These are phyloP conservation scores for Phialemoniopsis sp. DNA, from an alignment of 2,329 filamentous ascomycete species.

Conservation along the genomic window DNA sequence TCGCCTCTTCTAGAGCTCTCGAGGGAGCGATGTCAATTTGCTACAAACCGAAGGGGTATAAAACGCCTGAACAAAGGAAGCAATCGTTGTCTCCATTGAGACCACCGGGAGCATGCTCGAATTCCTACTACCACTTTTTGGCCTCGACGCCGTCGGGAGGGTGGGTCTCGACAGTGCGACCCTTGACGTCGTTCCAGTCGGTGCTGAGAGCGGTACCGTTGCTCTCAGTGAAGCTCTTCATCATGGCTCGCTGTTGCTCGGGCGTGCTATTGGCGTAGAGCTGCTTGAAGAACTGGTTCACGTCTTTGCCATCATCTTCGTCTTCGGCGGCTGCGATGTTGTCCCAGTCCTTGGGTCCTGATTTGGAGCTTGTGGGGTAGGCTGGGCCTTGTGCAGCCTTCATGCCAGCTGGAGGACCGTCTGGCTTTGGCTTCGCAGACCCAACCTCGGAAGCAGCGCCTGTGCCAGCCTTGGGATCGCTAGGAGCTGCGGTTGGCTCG, in stretches of 20 bases:
- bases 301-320: conserved; percentile 56
- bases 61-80: too few species aligned
- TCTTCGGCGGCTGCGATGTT: conserved; percentile 56
- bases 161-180: conserved; percentile 64
- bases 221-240: conserved; percentile 94
- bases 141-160: conserved; percentile 76
- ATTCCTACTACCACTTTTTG: conserved; percentile 66
- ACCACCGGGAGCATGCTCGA: too few species aligned
- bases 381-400: conserved; percentile 34
- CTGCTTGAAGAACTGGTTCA: conserved; percentile 85
- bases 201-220: conserved; percentile 91
- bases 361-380: conserved; percentile 84
- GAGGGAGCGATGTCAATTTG: too few species aligned
- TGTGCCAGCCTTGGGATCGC: too few species aligned
- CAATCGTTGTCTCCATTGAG: too few species aligned
- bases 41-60: too few species aligned
- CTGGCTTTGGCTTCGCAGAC: too few species aligned
- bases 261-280: conserved; percentile 73
- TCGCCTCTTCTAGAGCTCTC: too few species aligned
- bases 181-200: conserved; percentile 80
- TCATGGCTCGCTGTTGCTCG: conserved; percentile 88
- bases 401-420: not conserved
- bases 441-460: too few species aligned
- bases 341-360: conserved; percentile 90
- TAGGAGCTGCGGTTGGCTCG: too few species aligned